These are phyloP conservation scores for Tulasnella sp. DNA, from an alignment of 768 basidiomycete species.

Conservation along the genomic window DNA sequence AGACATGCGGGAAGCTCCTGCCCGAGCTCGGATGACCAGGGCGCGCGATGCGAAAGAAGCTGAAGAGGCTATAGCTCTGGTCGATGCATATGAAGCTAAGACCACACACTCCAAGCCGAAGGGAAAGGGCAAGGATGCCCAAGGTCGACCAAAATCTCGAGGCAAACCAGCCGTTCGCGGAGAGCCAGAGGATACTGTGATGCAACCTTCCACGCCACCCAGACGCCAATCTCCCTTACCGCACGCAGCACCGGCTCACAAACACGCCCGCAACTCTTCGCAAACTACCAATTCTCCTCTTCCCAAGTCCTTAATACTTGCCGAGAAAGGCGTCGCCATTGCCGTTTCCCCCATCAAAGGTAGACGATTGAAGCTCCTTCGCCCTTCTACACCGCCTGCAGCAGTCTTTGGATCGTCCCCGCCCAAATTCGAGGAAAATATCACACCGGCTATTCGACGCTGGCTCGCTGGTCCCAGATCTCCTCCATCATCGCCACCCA, in stretches of 20 bases:
- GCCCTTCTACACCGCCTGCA: background rate
- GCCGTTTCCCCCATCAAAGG: conserved; percentile 35
- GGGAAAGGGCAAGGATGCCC: conserved; percentile 1
- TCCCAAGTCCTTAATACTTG: background rate
- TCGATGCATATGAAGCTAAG: conserved; percentile 26
- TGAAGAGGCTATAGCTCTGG: conserved; percentile 27
- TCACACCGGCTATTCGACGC: conserved; percentile 11
- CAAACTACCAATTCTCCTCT: background rate
- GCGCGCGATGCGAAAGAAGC: conserved; percentile 24
- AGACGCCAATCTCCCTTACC: background rate
- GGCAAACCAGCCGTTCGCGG: background rate
- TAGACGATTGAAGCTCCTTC: conserved; percentile 30
- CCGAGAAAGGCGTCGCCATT: conserved; percentile 22
- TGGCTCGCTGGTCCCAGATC: background rate
- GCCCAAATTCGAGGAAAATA: background rate
- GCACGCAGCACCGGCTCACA: background rate
- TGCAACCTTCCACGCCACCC: conserved; percentile 11
- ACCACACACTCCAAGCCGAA: background rate
- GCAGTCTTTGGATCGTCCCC: background rate
- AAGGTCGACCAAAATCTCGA: background rate
- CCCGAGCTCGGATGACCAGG: conserved; percentile 14
- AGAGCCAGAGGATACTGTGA: background rate
- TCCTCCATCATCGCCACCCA: background rate
- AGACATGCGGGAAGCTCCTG: conserved; percentile 8
- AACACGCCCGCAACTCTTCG: background rate